Evolutionary conservation across 2,329 filamentous ascomycete genomes (phyloP).

Genomic region (Colletotrichum kahawae): DNA sequence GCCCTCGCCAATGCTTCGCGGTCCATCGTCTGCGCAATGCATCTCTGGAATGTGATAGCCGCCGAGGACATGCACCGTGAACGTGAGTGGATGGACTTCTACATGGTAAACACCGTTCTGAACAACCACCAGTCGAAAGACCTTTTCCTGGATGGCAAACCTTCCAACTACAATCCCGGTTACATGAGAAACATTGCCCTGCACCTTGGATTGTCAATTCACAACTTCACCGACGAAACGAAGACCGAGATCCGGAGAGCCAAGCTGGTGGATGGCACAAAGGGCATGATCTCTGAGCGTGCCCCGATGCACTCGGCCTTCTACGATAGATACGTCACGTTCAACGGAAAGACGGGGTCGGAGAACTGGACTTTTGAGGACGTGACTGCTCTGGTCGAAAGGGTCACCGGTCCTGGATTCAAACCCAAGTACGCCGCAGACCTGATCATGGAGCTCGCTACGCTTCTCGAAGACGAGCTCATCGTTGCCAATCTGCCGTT

Average conservation of each 20-base stretch:
- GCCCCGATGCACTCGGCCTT: background rate
- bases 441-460: background rate
- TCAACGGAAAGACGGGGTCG: background rate
- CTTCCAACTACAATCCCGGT: background rate
- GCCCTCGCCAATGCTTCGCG: background rate
- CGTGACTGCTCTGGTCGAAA: background rate
- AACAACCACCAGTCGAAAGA: background rate
- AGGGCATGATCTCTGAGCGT: background rate
- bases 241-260: background rate
- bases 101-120: background rate
- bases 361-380: background rate
- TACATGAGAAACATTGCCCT: background rate
- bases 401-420: background rate
- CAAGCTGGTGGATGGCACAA: background rate
- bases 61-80: too few relatives aligned
- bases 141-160: background rate
- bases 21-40: background rate
- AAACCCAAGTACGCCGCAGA: background rate
- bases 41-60: background rate
- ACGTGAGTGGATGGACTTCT: background rate
- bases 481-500: background rate
- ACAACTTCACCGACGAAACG: background rate
- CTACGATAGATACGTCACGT: background rate
- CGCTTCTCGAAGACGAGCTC: background rate
- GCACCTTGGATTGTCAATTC: background rate